Evolutionary conservation across 768 basidiomycete genomes (phyloP).

Genomic region (Paxillus involutus): DNA sequence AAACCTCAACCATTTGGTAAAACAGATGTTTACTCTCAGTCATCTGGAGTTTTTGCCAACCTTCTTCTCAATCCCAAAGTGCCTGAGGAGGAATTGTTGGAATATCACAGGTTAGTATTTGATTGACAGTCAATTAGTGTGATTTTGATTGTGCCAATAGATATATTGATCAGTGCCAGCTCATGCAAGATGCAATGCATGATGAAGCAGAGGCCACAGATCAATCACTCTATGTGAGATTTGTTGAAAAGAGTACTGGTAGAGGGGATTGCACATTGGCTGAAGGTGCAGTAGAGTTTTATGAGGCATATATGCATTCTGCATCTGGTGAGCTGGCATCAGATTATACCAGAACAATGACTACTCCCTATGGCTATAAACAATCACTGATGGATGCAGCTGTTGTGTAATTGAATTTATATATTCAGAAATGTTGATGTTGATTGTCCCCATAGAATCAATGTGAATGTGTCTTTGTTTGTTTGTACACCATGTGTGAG

Average conservation of each 20-base stretch:
- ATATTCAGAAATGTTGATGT: too few relatives aligned
- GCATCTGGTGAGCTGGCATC: conserved; percentile 4
- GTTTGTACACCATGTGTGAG: too few relatives aligned
- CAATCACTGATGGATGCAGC: conserved; percentile 20
- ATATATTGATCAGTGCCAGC: conserved; percentile 74
- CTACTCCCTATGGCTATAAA: conserved; percentile 8
- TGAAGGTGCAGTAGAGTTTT: conserved; percentile 17
- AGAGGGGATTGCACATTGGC: conserved; percentile 10
- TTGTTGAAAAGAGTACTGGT: conserved; percentile 43
- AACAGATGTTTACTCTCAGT: conserved; percentile 32
- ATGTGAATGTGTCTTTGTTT: too few relatives aligned
- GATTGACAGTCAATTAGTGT: neutral
- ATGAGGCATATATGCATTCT: conserved; percentile 19
- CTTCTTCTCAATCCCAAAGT: conserved; percentile 63
- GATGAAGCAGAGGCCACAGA: conserved; percentile 57
- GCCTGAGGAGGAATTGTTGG: conserved; percentile 59
- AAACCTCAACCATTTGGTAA: conserved; percentile 26
- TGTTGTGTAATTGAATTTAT: neutral
- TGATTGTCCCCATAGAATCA: too few relatives aligned
- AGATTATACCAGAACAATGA: neutral
- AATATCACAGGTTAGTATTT: conserved; percentile 65
- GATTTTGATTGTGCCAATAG: conserved; percentile 31
- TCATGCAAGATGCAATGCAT: conserved; percentile 57
- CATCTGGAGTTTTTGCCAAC: conserved; percentile 59
- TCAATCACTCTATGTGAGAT: conserved; percentile 51